phyloP scores from a whole-genome alignment of 148 eudicot species.

The Chenopodium berlandieri region DNA sequence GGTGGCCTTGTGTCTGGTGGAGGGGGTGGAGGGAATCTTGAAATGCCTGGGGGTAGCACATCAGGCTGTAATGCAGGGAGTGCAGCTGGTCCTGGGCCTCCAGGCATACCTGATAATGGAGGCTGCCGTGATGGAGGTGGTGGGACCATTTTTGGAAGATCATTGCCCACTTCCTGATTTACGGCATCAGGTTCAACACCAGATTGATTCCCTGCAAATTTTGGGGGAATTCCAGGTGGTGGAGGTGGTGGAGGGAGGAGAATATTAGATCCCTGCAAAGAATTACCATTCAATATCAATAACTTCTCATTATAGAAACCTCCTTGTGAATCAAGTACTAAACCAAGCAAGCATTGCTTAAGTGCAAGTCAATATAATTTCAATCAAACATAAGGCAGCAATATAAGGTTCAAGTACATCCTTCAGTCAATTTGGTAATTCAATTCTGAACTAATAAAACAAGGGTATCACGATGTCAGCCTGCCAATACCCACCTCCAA shows the following conservation, averaged over 20 bases:
- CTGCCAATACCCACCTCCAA: background rate
- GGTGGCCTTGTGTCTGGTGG: slow-evolving; percentile 70
- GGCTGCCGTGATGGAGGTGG: slow-evolving; percentile 78
- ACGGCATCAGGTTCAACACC: slow-evolving; percentile 54
- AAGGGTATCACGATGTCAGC: background rate
- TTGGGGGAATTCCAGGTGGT: slow-evolving; percentile 61
- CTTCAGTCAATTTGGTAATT: too few species aligned
- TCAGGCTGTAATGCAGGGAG: slow-evolving; percentile 61
- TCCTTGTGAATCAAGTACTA: background rate
- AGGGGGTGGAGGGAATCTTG: slow-evolving; percentile 76
- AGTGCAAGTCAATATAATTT: background rate
- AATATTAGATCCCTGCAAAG: slow-evolving; percentile 45
- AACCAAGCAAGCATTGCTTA: background rate
- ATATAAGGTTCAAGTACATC: background rate
- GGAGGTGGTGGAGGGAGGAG: slow-evolving; percentile 87
- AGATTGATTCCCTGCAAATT: slow-evolving; percentile 39
- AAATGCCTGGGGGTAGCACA: slow-evolving; percentile 79
- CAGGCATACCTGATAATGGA: slow-evolving; percentile 39
- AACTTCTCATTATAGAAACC: background rate
- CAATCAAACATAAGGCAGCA: background rate
- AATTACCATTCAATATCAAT: background rate
- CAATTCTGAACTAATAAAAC: background rate
- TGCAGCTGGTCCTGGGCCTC: slow-evolving; percentile 35
- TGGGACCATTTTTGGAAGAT: slow-evolving; percentile 54
- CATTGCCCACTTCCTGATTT: slow-evolving; percentile 47